Conservation (phyloP, 768 basidiomycete species). For the Pisolithus marmoratus region DNA sequence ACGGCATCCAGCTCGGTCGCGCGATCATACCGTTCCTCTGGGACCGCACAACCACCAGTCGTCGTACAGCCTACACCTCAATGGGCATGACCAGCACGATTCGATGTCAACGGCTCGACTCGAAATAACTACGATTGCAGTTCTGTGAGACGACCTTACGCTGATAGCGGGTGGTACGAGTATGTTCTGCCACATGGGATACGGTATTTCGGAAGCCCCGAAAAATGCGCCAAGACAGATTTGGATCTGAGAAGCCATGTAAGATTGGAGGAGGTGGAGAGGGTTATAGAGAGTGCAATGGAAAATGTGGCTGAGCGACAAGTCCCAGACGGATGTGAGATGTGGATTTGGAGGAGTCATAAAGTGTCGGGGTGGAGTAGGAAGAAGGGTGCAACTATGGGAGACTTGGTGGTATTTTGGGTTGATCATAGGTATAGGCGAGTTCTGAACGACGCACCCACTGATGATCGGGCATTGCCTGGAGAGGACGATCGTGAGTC, state of each 20-base stretch:
- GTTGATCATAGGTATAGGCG: conserved; percentile 59
- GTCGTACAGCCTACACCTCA: conserved; percentile 25
- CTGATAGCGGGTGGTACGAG: conserved; percentile 63
- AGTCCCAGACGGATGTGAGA: conserved; percentile 42
- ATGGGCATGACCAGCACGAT: conserved; percentile 19
- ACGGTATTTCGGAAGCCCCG: conserved; percentile 65
- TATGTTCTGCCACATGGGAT: conserved; percentile 67
- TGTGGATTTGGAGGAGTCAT: conserved; percentile 49
- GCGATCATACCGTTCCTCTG: conserved; percentile 15
- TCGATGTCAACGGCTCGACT: conserved; percentile 27
- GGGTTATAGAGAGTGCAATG: conserved; percentile 18
- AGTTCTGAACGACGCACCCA: conserved; percentile 43
- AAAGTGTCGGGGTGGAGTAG: conserved; percentile 26
- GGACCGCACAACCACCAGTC: conserved; percentile 1
- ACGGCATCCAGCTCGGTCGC: conserved; percentile 19
- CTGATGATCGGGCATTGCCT: conserved; percentile 18
- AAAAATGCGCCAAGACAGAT: conserved; percentile 61
- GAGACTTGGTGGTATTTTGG: conserved; percentile 45
- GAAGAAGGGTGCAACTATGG: conserved; percentile 18
- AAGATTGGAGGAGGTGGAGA: conserved; percentile 40
- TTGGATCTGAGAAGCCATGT: conserved; percentile 53
- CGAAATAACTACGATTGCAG: conserved; percentile 22
- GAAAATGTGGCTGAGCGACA: conserved; percentile 14
- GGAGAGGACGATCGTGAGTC: conserved; percentile 39
- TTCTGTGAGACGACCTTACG: conserved; percentile 17